Evolutionary conservation across 78 protist species (phyloP), one percentile per base, ranked within the genome.

Genomic region (Protostelium mycophagum): DNA sequence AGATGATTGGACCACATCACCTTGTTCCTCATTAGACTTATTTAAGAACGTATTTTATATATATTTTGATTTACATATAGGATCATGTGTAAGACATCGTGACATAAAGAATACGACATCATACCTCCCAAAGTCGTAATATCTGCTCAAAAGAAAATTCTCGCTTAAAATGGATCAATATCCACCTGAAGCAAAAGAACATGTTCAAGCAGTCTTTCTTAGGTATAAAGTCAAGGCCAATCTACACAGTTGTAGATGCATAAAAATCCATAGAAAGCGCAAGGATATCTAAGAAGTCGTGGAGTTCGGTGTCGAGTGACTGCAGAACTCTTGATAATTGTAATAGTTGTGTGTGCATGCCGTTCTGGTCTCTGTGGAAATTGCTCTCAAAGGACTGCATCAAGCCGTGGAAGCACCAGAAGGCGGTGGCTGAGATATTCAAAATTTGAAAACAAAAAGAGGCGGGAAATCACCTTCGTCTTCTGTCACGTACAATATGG

Each of bases 371-470:
- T 39, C 88, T 94, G 31, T 94, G 93, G 39, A 90, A 94, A 85
- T 90, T 94, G 34, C 35, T 84, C 37, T 90, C 93, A 9, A 90
- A 36, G 35, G 91, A 83, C 38, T 88, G 91, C 96, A 94, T 94
- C 34, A 91, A 5, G 31, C 92, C 94, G 0, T 88, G 88, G 83
- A 94, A 91, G 86, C 93, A 94, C 96, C 96, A 94, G 63, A 94
- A 94, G 36, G 94, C 85, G 0, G 86, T n/a, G n/a, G n/a, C n/a
- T n/a, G n/a, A n/a, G n/a, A n/a, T n/a, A n/a, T n/a, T n/a, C n/a
- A n/a, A n/a, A n/a, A n/a, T n/a, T n/a, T n/a, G n/a, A n/a, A n/a
- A n/a, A n/a, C n/a, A n/a, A n/a, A n/a, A n/a, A n/a, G n/a, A n/a
- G n/a, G n/a, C n/a, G n/a, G n/a, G n/a, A n/a, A n/a, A n/a, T n/a